Conservation (phyloP, 176 grass and related monocot genomes). For the Zea mays region Zm-B73-REFERENCE-NAM-5.0 NC_050096.1:231149001-231149500, state of each 20-base stretch:
- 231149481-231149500: slow-evolving; percentile 68
- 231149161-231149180: slow-evolving; percentile 51
- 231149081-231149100: slow-evolving; percentile 58
- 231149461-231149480: slow-evolving; percentile 67
- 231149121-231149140: slow-evolving; percentile 46
- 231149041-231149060: slow-evolving; percentile 51
- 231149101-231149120: slow-evolving; percentile 56
- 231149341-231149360: slow-evolving; percentile 74
- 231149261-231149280: slow-evolving; percentile 67
- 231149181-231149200: slow-evolving; percentile 56
- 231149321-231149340: slow-evolving; percentile 82
- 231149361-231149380: slow-evolving; percentile 61
- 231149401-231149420: slow-evolving; percentile 65
- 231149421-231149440: slow-evolving; percentile 71
- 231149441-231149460: slow-evolving; percentile 68
- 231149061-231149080: slow-evolving; percentile 57
- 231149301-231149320: slow-evolving; percentile 59
- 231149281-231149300: slow-evolving; percentile 68
- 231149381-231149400: slow-evolving; percentile 54
- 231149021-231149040: slow-evolving; percentile 50
- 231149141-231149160: slow-evolving; percentile 54
- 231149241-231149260: slow-evolving; percentile 54
- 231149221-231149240: slow-evolving; percentile 64
- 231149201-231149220: slow-evolving; percentile 49
- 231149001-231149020: slow-evolving; percentile 44